A percentile compares a stretch with the other conserved stretches of the same genome.
Conservation (phyloP, 2,329 filamentous ascomycete species). For the Pseudocercospora pini-densiflorae region DNA sequence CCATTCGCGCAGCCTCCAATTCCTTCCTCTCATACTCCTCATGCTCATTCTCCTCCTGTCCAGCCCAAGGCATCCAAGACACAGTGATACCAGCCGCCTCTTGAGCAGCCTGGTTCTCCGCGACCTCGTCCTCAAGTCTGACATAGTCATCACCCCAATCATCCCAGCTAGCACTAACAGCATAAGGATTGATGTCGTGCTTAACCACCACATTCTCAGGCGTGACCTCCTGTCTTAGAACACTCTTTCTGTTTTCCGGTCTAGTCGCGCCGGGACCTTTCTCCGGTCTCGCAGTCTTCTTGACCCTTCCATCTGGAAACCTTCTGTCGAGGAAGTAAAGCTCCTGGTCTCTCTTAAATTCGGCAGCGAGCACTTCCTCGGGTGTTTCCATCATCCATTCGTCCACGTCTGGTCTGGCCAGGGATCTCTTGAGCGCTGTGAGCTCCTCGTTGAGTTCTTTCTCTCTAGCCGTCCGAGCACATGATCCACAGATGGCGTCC, state of each 20-base stretch:
- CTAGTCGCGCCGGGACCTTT: conserved; percentile 12
- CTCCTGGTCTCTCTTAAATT: conserved; percentile 11
- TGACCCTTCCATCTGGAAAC: conserved; percentile 21
- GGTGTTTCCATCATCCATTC: not conserved
- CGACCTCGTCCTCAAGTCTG: conserved; percentile 25
- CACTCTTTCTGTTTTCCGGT: conserved; percentile 14
- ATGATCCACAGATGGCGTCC: conserved; percentile 29
- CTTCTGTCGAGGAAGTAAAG: conserved; percentile 13
- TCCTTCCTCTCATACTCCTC: conserved; percentile 8
- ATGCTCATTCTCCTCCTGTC: conserved; percentile 9
- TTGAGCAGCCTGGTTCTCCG: conserved; percentile 18
- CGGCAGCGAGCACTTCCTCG: conserved; percentile 1
- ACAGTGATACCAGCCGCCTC: conserved; percentile 19
- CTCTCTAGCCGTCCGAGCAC: conserved; percentile 9
- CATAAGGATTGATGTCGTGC: not conserved
- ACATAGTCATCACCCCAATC: conserved; percentile 15
- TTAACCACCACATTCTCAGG: conserved; percentile 29
- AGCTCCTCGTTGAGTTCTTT: conserved; percentile 8
- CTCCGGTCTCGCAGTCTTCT: conserved; percentile 21
- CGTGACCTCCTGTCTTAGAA: conserved; percentile 29
- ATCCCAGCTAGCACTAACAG: conserved; percentile 9
- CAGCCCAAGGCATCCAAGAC: conserved; percentile 13
- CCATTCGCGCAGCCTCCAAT: not conserved
- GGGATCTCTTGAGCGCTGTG: not conserved
- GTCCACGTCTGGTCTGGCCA: not conserved